These are phyloP conservation scores for Rhynchosporium graminicola DNA, from an alignment of 2,329 filamentous ascomycete species.

Conservation along the genomic window DNA sequence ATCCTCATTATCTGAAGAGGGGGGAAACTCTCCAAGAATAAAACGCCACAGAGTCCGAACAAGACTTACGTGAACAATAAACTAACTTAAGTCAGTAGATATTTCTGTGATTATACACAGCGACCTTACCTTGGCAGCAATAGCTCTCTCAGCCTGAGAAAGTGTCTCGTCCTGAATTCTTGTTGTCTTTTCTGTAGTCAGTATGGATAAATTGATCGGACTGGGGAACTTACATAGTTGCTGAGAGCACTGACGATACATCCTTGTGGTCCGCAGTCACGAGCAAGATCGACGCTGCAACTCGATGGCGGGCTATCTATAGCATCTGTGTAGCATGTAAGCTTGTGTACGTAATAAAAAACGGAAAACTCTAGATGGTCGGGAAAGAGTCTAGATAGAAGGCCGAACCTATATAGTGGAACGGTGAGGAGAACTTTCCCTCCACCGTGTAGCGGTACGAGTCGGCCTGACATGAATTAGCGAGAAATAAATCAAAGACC, in stretches of 20 bases:
- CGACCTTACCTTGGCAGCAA: constrained; percentile 55
- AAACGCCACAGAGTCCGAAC: too few relatives aligned
- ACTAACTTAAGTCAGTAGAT: constrained; percentile 17
- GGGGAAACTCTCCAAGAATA: too few relatives aligned
- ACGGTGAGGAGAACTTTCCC: constrained; percentile 60
- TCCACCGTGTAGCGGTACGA: constrained; percentile 61
- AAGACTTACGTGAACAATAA: constrained; percentile 40
- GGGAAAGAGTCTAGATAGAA: too few relatives aligned
- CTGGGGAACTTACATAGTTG: constrained; percentile 34
- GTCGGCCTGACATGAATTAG: constrained; percentile 48
- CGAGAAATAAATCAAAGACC: background rate
- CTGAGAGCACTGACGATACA: constrained; percentile 54
- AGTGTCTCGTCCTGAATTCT: constrained; percentile 39
- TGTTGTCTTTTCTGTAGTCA: constrained; percentile 21
- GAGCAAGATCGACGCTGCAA: constrained; percentile 58
- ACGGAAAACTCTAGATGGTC: too few relatives aligned
- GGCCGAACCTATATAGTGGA: constrained; percentile 58
- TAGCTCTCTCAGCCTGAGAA: constrained; percentile 48
- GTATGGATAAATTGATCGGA: background rate
- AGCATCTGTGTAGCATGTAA: constrained; percentile 48
- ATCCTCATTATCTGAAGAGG: too few relatives aligned
- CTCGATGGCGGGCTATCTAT: constrained; percentile 59
- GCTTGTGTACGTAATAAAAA: too few relatives aligned
- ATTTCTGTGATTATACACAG: too few relatives aligned
- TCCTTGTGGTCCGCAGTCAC: constrained; percentile 58